Percentiles rank a stretch among this genome's conserved stretches.
These are phyloP conservation scores for Ganoderma meredithae DNA, from an alignment of 1,284 basidiomycete species.

Conservation along the genomic window DNA sequence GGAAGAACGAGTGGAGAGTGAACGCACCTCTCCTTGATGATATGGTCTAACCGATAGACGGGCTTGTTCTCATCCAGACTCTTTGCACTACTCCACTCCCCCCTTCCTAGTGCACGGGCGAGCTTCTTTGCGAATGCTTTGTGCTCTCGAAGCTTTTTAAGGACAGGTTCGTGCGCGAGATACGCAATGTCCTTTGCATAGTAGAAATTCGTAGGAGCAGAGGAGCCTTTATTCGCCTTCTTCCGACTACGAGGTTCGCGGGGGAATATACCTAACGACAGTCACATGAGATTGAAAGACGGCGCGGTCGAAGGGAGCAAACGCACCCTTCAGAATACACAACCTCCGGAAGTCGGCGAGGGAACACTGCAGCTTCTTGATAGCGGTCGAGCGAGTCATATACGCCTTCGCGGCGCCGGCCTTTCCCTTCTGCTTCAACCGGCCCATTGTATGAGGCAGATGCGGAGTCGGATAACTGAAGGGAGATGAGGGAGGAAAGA, in stretches of 20 bases:
- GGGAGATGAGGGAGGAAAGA: conserved; percentile 9
- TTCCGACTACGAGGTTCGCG: conserved; percentile 94
- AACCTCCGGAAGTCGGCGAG: conserved; percentile 96
- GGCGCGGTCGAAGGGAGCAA: conserved; percentile 7
- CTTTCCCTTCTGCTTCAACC: conserved; percentile 90
- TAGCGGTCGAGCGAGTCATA: conserved; percentile 88
- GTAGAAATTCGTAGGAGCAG: conserved; percentile 97
- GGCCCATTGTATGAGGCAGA: conserved; percentile 71
- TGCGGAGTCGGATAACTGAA: conserved; percentile 23
- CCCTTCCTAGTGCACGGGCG: conserved; percentile 89
- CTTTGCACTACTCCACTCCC: conserved; percentile 96
- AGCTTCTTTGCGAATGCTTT: conserved; percentile 99
- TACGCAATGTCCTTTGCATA: conserved; percentile 99
- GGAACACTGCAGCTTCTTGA: conserved; percentile 95
- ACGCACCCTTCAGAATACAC: conserved; percentile 95
- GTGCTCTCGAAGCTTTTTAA: conserved; percentile 96
- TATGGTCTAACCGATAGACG: conserved; percentile 90
- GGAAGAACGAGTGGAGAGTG: neutral
- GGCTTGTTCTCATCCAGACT: conserved; percentile 94
- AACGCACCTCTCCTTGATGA: conserved; percentile 93
- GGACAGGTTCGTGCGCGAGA: conserved; percentile 95
- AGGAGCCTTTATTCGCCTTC: conserved; percentile 97
- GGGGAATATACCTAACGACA: conserved; percentile 88
- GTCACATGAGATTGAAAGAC: conserved; percentile 8
- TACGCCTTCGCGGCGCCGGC: conserved; percentile 96